Conservation (phyloP, 2,329 filamentous ascomycete genomes). For the Chalara sp. region DNA sequence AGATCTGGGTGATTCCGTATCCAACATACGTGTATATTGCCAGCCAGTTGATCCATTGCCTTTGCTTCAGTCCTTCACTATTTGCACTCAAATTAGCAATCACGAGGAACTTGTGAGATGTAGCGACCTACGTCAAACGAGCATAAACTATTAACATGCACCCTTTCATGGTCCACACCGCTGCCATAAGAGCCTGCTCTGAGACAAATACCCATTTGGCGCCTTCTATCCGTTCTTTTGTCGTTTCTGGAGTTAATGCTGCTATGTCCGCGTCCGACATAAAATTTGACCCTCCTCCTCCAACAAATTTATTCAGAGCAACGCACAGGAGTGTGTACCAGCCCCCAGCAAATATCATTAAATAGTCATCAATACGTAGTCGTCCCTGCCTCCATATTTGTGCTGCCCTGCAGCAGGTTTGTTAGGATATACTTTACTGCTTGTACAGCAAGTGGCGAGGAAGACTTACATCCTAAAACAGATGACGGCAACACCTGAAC, state of each 20-base stretch:
- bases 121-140: slow-evolving; percentile 20
- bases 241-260: slow-evolving; percentile 31
- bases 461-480: too few relatives aligned
- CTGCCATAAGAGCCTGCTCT: slow-evolving; percentile 41
- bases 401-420: not conserved
- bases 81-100: not conserved
- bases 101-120: not conserved
- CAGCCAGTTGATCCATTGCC: slow-evolving; percentile 23
- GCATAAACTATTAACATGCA: slow-evolving; percentile 39
- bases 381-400: slow-evolving; percentile 2
- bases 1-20: slow-evolving; percentile 35
- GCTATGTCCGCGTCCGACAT: slow-evolving; percentile 34
- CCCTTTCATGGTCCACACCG: slow-evolving; percentile 35
- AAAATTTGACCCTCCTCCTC: slow-evolving; percentile 40
- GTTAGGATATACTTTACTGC: too few relatives aligned
- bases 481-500: too few relatives aligned
- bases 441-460: too few relatives aligned
- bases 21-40: slow-evolving; percentile 34
- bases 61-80: not conserved
- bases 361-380: slow-evolving; percentile 37
- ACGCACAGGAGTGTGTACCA: slow-evolving; percentile 41
- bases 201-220: slow-evolving; percentile 44
- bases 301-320: slow-evolving; percentile 36
- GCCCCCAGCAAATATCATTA: slow-evolving; percentile 36
- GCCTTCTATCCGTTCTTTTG: slow-evolving; percentile 31